Evolutionary conservation across 352 stramenopile species (phyloP).

Genomic region (Globisporangium spiculum): DNA sequence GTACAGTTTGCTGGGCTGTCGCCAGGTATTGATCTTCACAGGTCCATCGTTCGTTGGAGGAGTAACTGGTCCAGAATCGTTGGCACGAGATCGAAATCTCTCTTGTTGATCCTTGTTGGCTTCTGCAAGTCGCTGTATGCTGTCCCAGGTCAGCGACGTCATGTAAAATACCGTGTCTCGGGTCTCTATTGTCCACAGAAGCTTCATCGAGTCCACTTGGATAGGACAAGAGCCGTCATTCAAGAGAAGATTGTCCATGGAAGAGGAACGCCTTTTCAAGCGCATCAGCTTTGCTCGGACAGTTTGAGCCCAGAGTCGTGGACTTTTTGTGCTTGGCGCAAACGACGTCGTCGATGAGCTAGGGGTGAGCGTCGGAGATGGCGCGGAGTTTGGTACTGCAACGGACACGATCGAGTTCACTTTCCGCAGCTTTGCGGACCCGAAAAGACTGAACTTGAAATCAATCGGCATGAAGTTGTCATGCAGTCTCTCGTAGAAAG

Average conservation of each 20-base stretch:
- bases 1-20: not conserved
- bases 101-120: slow-evolving; percentile 22
- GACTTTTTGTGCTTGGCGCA: slow-evolving; percentile 29
- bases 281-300: slow-evolving; percentile 46
- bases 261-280: slow-evolving; percentile 59
- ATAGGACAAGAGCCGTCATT: slow-evolving; percentile 75
- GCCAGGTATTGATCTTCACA: not conserved
- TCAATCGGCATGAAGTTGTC: slow-evolving; percentile 46
- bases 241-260: slow-evolving; percentile 69
- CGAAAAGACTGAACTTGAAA: slow-evolving; percentile 36
- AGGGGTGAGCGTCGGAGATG: slow-evolving; percentile 15
- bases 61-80: not conserved
- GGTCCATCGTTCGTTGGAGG: not conserved
- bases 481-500: slow-evolving; percentile 42
- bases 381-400: slow-evolving; percentile 18
- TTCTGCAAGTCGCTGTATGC: slow-evolving; percentile 42
- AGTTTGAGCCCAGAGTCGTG: slow-evolving; percentile 49
- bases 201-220: slow-evolving; percentile 78
- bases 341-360: slow-evolving; percentile 6
- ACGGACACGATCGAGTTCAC: slow-evolving; percentile 20
- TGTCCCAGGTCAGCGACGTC: slow-evolving; percentile 51
- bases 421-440: slow-evolving; percentile 21
- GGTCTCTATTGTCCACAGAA: slow-evolving; percentile 78
- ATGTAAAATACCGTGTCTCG: slow-evolving; percentile 74
- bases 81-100: not conserved